phyloP scores from a whole-genome alignment of 2,329 filamentous ascomycete species.

The Apiospora kogelbergensis region DNA sequence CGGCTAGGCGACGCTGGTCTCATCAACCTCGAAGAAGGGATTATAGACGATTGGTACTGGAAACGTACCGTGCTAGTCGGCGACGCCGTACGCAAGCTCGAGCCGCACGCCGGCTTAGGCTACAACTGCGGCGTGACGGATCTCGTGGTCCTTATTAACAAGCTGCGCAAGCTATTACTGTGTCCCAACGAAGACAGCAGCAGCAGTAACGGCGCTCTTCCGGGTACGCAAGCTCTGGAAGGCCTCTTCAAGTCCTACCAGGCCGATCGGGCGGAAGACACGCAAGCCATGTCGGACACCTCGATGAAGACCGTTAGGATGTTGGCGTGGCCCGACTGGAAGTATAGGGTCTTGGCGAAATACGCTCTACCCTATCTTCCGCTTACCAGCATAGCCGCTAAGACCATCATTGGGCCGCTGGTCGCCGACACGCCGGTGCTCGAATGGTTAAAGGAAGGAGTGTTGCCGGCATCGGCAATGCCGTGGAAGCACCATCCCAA shows the following conservation, averaged over 20 bases:
- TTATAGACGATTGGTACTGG: conserved; percentile 13
- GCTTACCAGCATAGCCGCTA: background rate
- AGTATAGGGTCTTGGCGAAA: background rate
- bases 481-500: background rate
- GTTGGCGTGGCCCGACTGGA: background rate
- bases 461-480: background rate
- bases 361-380: background rate
- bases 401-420: background rate
- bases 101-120: conserved; percentile 13
- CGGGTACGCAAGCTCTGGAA: background rate
- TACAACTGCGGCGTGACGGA: conserved; percentile 11
- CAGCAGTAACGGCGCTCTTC: background rate
- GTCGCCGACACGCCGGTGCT: background rate
- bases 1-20: background rate
- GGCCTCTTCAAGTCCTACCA: background rate
- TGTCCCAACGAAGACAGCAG: background rate
- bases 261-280: background rate
- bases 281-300: background rate
- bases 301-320: background rate
- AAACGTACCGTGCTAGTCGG: conserved; percentile 13
- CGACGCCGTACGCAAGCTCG: conserved; percentile 15
- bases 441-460: background rate
- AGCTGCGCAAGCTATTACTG: background rate
- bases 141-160: conserved; percentile 10
- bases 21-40: conserved; percentile 13